Percentiles rank a stretch among this genome's conserved stretches.
These are phyloP conservation scores for Fusarium sp. DNA, from an alignment of 2,329 filamentous ascomycete genomes.

Conservation along the genomic window DNA sequence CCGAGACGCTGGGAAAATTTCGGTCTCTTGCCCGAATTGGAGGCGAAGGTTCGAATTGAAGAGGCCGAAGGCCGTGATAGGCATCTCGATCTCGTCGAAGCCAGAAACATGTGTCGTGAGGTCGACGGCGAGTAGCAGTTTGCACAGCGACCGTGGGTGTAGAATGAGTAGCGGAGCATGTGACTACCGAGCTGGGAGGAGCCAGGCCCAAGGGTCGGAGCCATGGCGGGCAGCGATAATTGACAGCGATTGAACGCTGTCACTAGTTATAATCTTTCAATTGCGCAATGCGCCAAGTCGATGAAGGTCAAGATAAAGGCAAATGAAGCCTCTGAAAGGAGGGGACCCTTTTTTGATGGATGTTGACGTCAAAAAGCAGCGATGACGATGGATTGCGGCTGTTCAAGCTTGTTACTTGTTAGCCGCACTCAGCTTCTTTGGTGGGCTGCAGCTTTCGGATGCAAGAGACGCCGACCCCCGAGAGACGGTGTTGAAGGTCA, in stretches of 20 bases:
- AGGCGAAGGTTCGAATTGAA: slow-evolving; percentile 53
- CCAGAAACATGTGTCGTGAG: slow-evolving; percentile 44
- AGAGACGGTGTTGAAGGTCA: slow-evolving; percentile 2
- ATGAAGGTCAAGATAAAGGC: slow-evolving; percentile 7
- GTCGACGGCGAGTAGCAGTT: slow-evolving; percentile 43
- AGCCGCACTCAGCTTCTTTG: slow-evolving; percentile 41
- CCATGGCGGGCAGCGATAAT: slow-evolving; percentile 46
- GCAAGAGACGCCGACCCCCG: slow-evolving; percentile 45
- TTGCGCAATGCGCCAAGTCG: slow-evolving; percentile 11
- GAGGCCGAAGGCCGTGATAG: slow-evolving; percentile 44
- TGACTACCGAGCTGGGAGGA: slow-evolving; percentile 54
- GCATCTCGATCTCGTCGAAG: slow-evolving; percentile 47
- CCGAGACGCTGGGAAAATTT: slow-evolving; percentile 68
- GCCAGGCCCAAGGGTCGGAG: slow-evolving; percentile 55
- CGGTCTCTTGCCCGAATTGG: slow-evolving; percentile 60
- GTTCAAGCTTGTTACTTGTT: slow-evolving; percentile 29
- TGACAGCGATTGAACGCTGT: slow-evolving; percentile 37
- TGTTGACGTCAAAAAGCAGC: slow-evolving; percentile 45
- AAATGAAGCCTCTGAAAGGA: slow-evolving; percentile 20
- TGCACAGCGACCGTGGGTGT: slow-evolving; percentile 50
- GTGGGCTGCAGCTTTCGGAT: slow-evolving; percentile 36
- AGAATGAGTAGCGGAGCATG: slow-evolving; percentile 50
- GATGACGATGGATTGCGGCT: slow-evolving; percentile 48
- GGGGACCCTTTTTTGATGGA: slow-evolving; percentile 37
- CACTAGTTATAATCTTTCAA: slow-evolving; percentile 19